Conservation (phyloP, 441 rosid species). For the Arabidopsis hybrid region DNA sequence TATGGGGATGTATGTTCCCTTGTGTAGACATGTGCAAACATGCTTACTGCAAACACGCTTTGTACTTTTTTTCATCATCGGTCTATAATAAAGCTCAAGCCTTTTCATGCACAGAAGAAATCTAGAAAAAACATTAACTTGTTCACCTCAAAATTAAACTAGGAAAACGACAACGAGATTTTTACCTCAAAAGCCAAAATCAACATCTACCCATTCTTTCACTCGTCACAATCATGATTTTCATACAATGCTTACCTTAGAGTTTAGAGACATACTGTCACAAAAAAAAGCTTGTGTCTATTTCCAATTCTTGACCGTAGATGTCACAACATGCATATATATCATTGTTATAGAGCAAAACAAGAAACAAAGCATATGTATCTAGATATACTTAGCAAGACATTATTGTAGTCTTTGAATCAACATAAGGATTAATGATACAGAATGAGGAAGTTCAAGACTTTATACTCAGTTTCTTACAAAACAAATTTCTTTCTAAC, state of each 20-base stretch:
- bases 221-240: conserved; percentile 28
- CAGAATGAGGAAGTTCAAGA: not conserved
- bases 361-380: conserved; percentile 5
- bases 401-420: not conserved
- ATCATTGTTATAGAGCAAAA: conserved; percentile 11
- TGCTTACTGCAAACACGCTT: conserved; percentile 29
- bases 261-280: conserved; percentile 14
- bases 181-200: conserved; percentile 23
- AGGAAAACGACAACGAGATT: conserved; percentile 28
- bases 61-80: conserved; percentile 34
- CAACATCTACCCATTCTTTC: conserved; percentile 5
- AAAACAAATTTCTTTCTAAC: not conserved
- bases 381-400: conserved; percentile 11
- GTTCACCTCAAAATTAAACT: not conserved
- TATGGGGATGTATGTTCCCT: conserved; percentile 21
- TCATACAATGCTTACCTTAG: conserved; percentile 25
- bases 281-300: conserved; percentile 23
- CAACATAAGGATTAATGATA: not conserved
- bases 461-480: not conserved
- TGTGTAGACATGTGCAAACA: conserved; percentile 24
- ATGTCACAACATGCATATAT: conserved; percentile 25
- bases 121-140: conserved; percentile 1
- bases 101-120: conserved; percentile 22
- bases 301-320: conserved; percentile 15
- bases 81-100: conserved; percentile 37